Percentiles rank a stretch among this genome's conserved stretches.
These are phyloP conservation scores for Penicillium angulare DNA, from an alignment of 495 filamentous ascomycete genomes.

Conservation along the genomic window DNA sequence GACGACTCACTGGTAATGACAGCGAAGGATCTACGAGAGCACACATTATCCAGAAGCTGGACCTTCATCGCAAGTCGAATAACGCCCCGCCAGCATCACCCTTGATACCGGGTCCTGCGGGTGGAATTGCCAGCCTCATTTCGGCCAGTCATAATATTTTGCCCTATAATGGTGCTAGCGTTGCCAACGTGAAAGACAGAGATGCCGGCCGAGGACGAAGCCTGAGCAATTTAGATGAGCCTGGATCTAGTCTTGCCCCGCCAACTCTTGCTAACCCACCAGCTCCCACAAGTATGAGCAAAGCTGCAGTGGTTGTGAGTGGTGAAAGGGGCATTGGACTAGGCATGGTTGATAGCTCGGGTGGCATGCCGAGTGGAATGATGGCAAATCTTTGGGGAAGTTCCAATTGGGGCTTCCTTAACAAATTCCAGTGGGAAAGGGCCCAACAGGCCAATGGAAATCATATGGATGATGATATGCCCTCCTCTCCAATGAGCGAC, in stretches of 20 bases:
- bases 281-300: slow-evolving; percentile 82
- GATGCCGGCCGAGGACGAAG: slow-evolving; percentile 32
- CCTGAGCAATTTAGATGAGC: slow-evolving; percentile 36
- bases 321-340: slow-evolving; percentile 68
- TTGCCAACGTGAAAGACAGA: slow-evolving; percentile 31
- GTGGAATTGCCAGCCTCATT: slow-evolving; percentile 85
- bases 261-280: slow-evolving; percentile 81
- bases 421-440: slow-evolving; percentile 60
- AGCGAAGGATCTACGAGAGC: slow-evolving; percentile 64
- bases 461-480: slow-evolving; percentile 15
- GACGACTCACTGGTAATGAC: slow-evolving; percentile 49
- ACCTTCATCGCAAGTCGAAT: slow-evolving; percentile 79
- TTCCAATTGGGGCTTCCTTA: slow-evolving; percentile 76
- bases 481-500: slow-evolving; percentile 31
- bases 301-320: slow-evolving; percentile 77
- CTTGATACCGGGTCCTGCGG: slow-evolving; percentile 42
- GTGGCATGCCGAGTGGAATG: slow-evolving; percentile 74
- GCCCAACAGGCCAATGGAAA: slow-evolving; percentile 42
- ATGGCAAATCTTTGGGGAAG: slow-evolving; percentile 94
- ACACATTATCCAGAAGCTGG: slow-evolving; percentile 89
- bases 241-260: slow-evolving; percentile 72
- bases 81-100: slow-evolving; percentile 40
- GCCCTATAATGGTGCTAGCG: slow-evolving; percentile 51
- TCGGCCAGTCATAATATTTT: slow-evolving; percentile 81
- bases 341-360: slow-evolving; percentile 57